These are phyloP conservation scores for Aspergillus phoenicis DNA, from an alignment of 2,329 filamentous ascomycete genomes.

Conservation along the genomic window DNA sequence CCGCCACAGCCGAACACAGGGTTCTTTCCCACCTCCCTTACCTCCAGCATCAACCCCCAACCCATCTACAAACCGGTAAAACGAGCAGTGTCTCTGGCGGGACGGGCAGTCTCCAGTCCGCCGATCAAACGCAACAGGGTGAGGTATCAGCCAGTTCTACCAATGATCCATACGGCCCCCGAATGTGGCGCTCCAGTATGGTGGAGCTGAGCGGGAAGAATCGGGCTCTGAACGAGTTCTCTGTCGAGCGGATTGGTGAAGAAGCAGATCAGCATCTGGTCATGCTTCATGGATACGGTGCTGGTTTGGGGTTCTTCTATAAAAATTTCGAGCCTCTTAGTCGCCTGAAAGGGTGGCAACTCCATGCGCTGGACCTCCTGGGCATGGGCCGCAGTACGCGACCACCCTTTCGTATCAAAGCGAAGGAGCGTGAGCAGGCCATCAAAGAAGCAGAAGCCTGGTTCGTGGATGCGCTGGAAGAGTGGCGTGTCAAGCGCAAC, in stretches of 20 bases:
- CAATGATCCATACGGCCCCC: slow-evolving; percentile 78
- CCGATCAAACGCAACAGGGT: slow-evolving; percentile 42
- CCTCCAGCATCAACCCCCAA: slow-evolving; percentile 68
- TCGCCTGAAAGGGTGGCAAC: slow-evolving; percentile 75
- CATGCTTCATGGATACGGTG: slow-evolving; percentile 95
- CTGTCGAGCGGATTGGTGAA: slow-evolving; percentile 80
- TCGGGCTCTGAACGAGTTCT: slow-evolving; percentile 88
- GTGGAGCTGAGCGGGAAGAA: slow-evolving; percentile 83
- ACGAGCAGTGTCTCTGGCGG: slow-evolving; percentile 30
- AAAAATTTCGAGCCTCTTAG: slow-evolving; percentile 93
- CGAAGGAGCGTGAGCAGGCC: slow-evolving; percentile 77
- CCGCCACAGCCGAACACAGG: slow-evolving; percentile 80
- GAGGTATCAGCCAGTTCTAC: slow-evolving; percentile 52
- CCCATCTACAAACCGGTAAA: slow-evolving; percentile 64
- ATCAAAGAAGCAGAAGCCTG: slow-evolving; percentile 88
- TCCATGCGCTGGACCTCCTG: slow-evolving; percentile 92
- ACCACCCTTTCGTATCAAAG: slow-evolving; percentile 79
- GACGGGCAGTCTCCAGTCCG: slow-evolving; percentile 36
- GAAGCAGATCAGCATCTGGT: slow-evolving; percentile 82
- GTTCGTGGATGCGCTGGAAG: slow-evolving; percentile 95
- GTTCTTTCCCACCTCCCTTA: slow-evolving; percentile 86
- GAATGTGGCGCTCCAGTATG: slow-evolving; percentile 83
- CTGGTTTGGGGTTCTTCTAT: slow-evolving; percentile 96
- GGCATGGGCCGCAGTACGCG: slow-evolving; percentile 90
- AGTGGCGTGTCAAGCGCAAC: slow-evolving; percentile 86